Conservation (phyloP, 169 alveolate genomes). For the Eimeria necatrix region DNA sequence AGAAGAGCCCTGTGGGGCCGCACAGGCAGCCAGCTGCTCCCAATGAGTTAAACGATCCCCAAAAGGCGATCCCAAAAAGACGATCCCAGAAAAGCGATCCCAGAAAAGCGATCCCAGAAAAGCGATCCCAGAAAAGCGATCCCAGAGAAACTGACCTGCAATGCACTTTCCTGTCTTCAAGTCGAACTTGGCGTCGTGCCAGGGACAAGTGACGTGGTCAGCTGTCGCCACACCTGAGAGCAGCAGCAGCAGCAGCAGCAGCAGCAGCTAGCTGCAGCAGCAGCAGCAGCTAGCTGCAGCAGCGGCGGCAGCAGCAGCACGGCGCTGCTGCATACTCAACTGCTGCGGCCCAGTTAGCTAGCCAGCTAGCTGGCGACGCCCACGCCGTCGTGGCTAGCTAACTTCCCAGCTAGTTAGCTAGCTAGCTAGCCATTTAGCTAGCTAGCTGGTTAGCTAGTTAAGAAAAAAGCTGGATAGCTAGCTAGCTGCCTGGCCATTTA, state of each 20-base stretch:
- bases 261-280: slow-evolving; percentile 29
- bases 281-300: background rate
- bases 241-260: slow-evolving; percentile 59
- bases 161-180: slow-evolving; percentile 81
- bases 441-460: no score
- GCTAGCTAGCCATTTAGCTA: no score
- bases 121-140: background rate
- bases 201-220: slow-evolving; percentile 72
- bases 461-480: no score
- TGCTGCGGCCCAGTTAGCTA: background rate
- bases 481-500: no score
- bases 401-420: no score
- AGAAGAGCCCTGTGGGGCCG: background rate
- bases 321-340: background rate
- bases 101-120: slow-evolving; percentile 4
- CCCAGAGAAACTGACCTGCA: slow-evolving; percentile 69
- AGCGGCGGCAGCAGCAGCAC: background rate
- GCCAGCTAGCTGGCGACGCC: no score
- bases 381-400: no score
- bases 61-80: background rate
- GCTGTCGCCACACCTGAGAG: slow-evolving; percentile 54
- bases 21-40: background rate
- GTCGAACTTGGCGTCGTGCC: slow-evolving; percentile 83
- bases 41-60: background rate
- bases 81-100: slow-evolving; percentile 7